Evolutionary conservation across 257 asterid species (phyloP).

Genomic region (Przewalskia tangutica): DNA sequence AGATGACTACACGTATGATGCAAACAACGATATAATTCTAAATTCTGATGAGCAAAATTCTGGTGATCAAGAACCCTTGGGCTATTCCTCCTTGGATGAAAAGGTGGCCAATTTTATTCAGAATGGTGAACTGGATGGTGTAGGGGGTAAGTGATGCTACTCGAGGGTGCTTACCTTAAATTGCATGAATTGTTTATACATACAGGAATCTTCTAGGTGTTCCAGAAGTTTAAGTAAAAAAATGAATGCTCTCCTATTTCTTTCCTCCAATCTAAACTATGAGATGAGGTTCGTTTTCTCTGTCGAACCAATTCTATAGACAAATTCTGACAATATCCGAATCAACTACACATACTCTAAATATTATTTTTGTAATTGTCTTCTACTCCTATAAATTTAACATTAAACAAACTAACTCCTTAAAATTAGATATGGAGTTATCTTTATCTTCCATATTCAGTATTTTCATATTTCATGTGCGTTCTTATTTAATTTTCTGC

Average conservation of each 20-base stretch:
- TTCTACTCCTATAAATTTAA: neutral
- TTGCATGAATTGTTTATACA: neutral
- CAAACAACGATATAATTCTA: neutral
- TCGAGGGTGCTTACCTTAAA: too few species aligned
- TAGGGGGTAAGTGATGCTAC: conserved; percentile 35
- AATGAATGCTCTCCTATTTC: neutral
- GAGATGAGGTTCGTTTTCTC: neutral
- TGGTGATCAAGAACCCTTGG: conserved; percentile 7
- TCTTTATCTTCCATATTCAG: too few species aligned
- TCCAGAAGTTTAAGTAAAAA: neutral
- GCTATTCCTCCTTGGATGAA: conserved; percentile 17
- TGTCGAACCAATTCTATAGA: neutral
- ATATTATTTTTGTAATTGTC: neutral
- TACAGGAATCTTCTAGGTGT: neutral
- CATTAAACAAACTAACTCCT: too few species aligned
- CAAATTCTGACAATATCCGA: neutral
- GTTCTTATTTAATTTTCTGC: neutral
- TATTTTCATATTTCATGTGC: neutral
- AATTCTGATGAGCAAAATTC: neutral
- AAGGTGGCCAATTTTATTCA: conserved; percentile 43
- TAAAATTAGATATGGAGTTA: too few species aligned
- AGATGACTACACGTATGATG: neutral
- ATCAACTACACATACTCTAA: neutral
- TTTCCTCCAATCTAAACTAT: neutral
- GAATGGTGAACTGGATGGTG: conserved; percentile 52